Conservation (phyloP, 345 rosid species). For the Corchorus olitorius region DNA sequence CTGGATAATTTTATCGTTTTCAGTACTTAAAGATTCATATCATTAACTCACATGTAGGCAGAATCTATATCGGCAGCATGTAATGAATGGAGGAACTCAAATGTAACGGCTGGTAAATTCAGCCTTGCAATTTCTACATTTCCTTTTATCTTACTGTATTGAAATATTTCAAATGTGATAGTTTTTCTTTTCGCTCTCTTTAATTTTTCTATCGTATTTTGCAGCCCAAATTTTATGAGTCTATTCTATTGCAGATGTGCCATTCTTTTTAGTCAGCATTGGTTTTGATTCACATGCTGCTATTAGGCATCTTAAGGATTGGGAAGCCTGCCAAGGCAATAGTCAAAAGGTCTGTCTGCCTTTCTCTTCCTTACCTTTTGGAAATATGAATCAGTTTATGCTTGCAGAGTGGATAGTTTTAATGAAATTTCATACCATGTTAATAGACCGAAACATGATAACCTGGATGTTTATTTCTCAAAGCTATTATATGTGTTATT, state of each 20-base stretch:
- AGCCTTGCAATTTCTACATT: slow-evolving; percentile 9
- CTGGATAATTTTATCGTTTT: background rate
- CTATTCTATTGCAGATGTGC: slow-evolving; percentile 59
- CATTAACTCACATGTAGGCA: slow-evolving; percentile 42
- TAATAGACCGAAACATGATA: background rate
- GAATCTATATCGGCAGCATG: slow-evolving; percentile 77
- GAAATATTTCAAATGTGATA: slow-evolving; percentile 4
- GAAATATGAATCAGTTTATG: slow-evolving; percentile 15
- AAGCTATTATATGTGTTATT: slow-evolving; percentile 15
- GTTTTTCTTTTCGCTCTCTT: background rate
- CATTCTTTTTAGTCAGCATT: slow-evolving; percentile 74
- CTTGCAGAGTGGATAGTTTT: background rate
- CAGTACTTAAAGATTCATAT: background rate
- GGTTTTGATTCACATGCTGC: slow-evolving; percentile 59
- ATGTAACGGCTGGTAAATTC: slow-evolving; percentile 56
- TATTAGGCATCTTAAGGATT: slow-evolving; percentile 66
- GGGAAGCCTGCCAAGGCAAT: slow-evolving; percentile 64
- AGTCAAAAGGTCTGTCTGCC: slow-evolving; percentile 64
- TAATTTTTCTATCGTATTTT: background rate
- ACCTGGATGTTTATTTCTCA: slow-evolving; percentile 12
- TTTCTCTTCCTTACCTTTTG: slow-evolving; percentile 12
- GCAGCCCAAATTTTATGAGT: slow-evolving; percentile 8
- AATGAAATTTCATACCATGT: slow-evolving; percentile 1
- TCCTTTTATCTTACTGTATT: background rate
- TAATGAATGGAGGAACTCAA: slow-evolving; percentile 82